Percentiles rank a stretch among this genome's conserved stretches.
Evolutionary conservation across 306 rosid genomes (phyloP).

Genomic region (Dryas alaskensis): DNA sequence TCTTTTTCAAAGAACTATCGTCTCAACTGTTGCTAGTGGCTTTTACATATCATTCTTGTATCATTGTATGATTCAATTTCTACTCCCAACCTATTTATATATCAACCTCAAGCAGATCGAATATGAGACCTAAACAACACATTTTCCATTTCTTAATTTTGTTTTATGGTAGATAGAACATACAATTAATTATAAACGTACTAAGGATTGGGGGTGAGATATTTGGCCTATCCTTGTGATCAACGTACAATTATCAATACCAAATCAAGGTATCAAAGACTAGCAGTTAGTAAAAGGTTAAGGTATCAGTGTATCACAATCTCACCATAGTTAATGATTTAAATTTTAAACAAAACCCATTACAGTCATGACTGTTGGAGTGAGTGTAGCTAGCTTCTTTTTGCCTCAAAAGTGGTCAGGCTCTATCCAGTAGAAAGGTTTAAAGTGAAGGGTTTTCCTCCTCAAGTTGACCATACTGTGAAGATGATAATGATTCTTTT

Average conservation of each 20-base stretch:
- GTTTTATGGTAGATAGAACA: background rate
- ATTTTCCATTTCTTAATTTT: background rate
- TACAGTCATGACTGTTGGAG: no score
- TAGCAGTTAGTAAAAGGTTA: no score
- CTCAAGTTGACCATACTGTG: conserved; percentile 27
- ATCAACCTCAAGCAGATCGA: background rate
- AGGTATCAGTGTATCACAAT: no score
- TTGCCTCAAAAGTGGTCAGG: conserved; percentile 11
- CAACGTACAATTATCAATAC: no score
- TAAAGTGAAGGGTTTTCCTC: background rate
- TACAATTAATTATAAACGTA: background rate
- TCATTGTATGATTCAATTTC: conserved; percentile 11
- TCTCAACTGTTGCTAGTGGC: background rate
- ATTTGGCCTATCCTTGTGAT: background rate
- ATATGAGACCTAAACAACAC: background rate
- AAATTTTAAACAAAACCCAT: no score
- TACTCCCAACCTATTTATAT: background rate
- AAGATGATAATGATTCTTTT: conserved; percentile 2
- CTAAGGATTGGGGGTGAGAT: background rate
- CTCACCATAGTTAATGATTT: no score
- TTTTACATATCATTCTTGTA: conserved; percentile 1
- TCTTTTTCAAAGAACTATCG: no score
- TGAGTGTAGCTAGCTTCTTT: background rate
- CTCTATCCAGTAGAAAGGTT: conserved; percentile 1
- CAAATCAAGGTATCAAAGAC: no score